These are phyloP conservation scores for Halenospora varia DNA, from an alignment of 495 filamentous ascomycete genomes.

Conservation along the genomic window DNA sequence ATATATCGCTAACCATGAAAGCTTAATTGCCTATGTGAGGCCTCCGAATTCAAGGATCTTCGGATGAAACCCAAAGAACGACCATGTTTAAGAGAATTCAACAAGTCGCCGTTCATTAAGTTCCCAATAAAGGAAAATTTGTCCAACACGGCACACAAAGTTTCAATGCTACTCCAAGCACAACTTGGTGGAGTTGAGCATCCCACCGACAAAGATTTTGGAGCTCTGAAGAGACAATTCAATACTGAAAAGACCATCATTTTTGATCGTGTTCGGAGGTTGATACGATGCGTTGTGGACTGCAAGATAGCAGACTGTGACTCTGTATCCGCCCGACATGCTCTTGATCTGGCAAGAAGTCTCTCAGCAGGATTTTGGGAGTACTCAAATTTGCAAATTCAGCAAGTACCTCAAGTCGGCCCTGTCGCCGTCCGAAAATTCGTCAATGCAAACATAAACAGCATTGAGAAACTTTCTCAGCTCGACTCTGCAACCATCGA, in stretches of 20 bases:
- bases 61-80: conserved; percentile 74
- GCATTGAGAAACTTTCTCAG: conserved; percentile 65
- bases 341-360: conserved; percentile 75
- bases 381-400: conserved; percentile 75
- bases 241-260: conserved; percentile 66
- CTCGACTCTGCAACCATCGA: conserved; percentile 71
- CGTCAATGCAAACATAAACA: conserved; percentile 63
- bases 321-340: conserved; percentile 59
- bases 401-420: conserved; percentile 82
- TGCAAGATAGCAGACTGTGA: conserved; percentile 69
- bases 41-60: conserved; percentile 73
- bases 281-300: conserved; percentile 83
- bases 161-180: conserved; percentile 80
- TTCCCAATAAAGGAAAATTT: conserved; percentile 81
- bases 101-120: conserved; percentile 65
- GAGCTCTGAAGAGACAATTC: conserved; percentile 54
- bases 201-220: conserved; percentile 54
- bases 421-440: conserved; percentile 74
- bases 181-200: conserved; percentile 75
- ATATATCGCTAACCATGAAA: conserved; percentile 36
- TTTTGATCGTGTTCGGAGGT: conserved; percentile 68
- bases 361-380: conserved; percentile 85
- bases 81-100: conserved; percentile 74
- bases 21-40: conserved; percentile 65
- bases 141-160: conserved; percentile 69